These are phyloP conservation scores for Monosporozyma servazzii DNA, from an alignment of 805 yeast genomes.

Conservation along the genomic window DNA sequence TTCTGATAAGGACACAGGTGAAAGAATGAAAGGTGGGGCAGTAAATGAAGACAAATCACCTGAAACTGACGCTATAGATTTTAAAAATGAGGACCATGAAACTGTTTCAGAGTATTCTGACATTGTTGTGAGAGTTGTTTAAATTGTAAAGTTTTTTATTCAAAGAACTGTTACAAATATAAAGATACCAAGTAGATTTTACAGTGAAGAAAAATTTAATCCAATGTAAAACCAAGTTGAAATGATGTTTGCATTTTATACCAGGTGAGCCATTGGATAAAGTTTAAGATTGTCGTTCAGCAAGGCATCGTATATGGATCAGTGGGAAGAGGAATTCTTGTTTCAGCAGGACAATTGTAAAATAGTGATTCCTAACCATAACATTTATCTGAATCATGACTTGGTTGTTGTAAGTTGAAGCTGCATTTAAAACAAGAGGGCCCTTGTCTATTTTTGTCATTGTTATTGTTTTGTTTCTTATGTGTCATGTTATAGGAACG, in stretches of 20 bases:
- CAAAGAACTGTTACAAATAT: neutral
- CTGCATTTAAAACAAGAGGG: neutral
- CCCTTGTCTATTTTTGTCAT: neutral
- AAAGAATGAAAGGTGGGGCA: slow-evolving; percentile 94
- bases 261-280: neutral
- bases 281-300: too few relatives aligned
- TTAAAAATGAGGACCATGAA: slow-evolving; percentile 88
- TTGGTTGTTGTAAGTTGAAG: too few relatives aligned
- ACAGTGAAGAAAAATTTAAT: too few relatives aligned
- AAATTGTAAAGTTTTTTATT: neutral
- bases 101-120: slow-evolving; percentile 32
- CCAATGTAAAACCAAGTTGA: neutral
- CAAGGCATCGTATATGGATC: too few relatives aligned
- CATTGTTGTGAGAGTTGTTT: slow-evolving; percentile 10
- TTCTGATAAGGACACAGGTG: slow-evolving; percentile 82
- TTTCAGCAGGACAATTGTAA: too few relatives aligned
- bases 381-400: too few relatives aligned
- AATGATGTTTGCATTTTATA: neutral
- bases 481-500: neutral
- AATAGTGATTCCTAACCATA: too few relatives aligned
- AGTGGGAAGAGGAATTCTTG: too few relatives aligned
- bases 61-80: slow-evolving; percentile 83
- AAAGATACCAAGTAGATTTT: too few relatives aligned
- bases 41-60: slow-evolving; percentile 91
- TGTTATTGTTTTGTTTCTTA: too few relatives aligned